A percentile compares a stretch with the other conserved stretches of the same genome.
Evolutionary conservation across 148 eudicot genomes (phyloP).

Genomic region (Bassia scoparia): DNA sequence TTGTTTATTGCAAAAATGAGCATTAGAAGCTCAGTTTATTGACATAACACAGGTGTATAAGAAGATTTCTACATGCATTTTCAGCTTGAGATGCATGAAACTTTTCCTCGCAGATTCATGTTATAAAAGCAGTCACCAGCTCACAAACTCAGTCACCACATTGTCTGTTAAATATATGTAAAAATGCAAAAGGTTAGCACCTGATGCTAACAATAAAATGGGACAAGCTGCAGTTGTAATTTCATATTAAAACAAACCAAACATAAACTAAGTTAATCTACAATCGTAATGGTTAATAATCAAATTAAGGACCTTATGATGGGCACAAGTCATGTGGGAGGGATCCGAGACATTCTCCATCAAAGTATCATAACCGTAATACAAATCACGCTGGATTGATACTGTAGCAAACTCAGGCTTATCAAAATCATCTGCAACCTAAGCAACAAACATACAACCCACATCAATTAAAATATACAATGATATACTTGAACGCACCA

Average conservation of each 20-base stretch:
- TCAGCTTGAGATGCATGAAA: neutral
- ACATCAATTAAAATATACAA: slow-evolving; percentile 7
- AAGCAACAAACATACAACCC: slow-evolving; percentile 23
- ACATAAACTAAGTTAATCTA: neutral
- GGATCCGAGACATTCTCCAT: slow-evolving; percentile 99
- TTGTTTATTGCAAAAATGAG: too few species aligned
- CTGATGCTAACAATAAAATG: too few species aligned
- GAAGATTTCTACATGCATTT: neutral
- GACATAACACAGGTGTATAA: neutral
- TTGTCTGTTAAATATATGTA: too few species aligned
- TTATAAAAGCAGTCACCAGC: neutral
- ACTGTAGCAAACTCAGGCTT: slow-evolving; percentile 92
- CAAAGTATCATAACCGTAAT: slow-evolving; percentile 91
- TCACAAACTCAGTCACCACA: too few species aligned
- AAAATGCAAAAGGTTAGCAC: too few species aligned
- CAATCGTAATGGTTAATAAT: neutral
- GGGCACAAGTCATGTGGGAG: slow-evolving; percentile 97
- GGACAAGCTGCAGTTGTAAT: neutral
- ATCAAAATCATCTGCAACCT: slow-evolving; percentile 95
- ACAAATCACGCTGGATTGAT: slow-evolving; percentile 92
- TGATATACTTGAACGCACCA: neutral
- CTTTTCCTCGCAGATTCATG: neutral
- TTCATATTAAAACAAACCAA: neutral
- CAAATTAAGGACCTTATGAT: slow-evolving; percentile 75
- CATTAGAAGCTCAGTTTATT: neutral